phyloP scores from a whole-genome alignment of 805 yeast species.

The Yarrowia sp. region DNA sequence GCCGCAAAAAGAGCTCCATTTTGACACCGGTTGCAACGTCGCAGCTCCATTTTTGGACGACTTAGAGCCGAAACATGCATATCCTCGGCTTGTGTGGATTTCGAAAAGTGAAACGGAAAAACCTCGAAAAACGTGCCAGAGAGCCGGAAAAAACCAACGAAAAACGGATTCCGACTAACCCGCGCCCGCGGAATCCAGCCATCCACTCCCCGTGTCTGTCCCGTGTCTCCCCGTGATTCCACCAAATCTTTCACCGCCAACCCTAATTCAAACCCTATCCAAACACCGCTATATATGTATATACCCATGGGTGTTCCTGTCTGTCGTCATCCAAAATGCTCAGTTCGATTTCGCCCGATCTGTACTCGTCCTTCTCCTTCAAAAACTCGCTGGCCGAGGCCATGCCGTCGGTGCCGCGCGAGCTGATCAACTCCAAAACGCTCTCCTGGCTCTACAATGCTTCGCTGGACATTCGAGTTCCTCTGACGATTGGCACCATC shows the following conservation, averaged over 20 bases:
- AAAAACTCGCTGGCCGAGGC: slow-evolving; percentile 38
- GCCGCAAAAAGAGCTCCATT: no score
- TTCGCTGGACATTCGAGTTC: slow-evolving; percentile 59
- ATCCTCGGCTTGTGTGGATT: background rate
- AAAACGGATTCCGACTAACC: background rate
- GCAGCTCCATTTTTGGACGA: no score
- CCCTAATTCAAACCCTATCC: background rate
- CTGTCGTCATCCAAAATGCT: slow-evolving; percentile 11
- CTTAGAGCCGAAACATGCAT: background rate
- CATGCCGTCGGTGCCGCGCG: slow-evolving; percentile 26
- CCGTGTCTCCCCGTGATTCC: no score
- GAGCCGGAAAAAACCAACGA: background rate
- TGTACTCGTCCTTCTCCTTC: slow-evolving; percentile 32
- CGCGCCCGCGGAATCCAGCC: background rate
- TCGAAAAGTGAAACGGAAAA: no score
- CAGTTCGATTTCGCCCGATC: slow-evolving; percentile 26
- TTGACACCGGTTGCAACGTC: no score
- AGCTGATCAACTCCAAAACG: slow-evolving; percentile 23
- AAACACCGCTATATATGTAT: background rate
- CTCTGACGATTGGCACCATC: slow-evolving; percentile 62
- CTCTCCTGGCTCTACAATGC: slow-evolving; percentile 43
- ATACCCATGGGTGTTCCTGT: background rate
- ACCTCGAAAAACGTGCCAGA: no score
- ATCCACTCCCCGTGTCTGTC: no score
- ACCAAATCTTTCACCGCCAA: no score